A percentile compares a stretch with the other conserved stretches of the same genome.
Conservation (phyloP, 345 rosid genomes). For the Gynandropsis gynandra region DNA sequence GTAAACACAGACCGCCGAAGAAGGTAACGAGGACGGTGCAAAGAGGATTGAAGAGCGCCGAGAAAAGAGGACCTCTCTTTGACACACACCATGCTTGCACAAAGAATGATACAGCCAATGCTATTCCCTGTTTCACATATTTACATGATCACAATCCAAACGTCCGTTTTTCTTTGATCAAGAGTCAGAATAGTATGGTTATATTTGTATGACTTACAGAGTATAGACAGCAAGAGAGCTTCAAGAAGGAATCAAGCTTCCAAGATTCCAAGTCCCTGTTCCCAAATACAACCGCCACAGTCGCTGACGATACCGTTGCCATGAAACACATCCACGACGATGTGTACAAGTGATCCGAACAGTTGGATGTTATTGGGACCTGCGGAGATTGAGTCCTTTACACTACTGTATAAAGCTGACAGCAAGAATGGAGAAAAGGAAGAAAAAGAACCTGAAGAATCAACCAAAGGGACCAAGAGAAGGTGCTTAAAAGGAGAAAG, state of each 20-base stretch:
- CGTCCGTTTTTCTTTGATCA: no score
- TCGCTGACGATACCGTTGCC: slow-evolving; percentile 38
- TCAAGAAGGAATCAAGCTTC: slow-evolving; percentile 35
- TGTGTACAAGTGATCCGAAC: slow-evolving; percentile 44
- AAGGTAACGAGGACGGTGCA: slow-evolving; percentile 44
- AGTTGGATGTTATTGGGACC: slow-evolving; percentile 41
- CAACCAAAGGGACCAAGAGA: slow-evolving; percentile 56
- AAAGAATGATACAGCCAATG: slow-evolving; percentile 39
- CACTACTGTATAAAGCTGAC: no score
- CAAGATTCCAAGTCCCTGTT: slow-evolving; percentile 27
- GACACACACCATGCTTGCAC: slow-evolving; percentile 69
- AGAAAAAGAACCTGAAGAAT: slow-evolving; percentile 37
- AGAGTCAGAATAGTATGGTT: no score
- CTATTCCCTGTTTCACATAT: slow-evolving; percentile 35
- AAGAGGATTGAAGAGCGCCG: slow-evolving; percentile 61
- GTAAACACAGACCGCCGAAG: slow-evolving; percentile 41
- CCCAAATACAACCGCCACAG: slow-evolving; percentile 27
- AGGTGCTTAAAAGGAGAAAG: slow-evolving; percentile 38
- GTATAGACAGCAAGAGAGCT: slow-evolving; percentile 36
- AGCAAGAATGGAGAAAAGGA: background rate
- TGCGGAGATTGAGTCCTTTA: slow-evolving; percentile 21
- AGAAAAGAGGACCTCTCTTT: slow-evolving; percentile 50
- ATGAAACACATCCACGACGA: slow-evolving; percentile 49
- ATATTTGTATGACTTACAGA: slow-evolving; percentile 25
- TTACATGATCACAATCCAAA: no score